Conservation (phyloP, 257 asterid species). For the Leptodermis oblonga region DNA sequence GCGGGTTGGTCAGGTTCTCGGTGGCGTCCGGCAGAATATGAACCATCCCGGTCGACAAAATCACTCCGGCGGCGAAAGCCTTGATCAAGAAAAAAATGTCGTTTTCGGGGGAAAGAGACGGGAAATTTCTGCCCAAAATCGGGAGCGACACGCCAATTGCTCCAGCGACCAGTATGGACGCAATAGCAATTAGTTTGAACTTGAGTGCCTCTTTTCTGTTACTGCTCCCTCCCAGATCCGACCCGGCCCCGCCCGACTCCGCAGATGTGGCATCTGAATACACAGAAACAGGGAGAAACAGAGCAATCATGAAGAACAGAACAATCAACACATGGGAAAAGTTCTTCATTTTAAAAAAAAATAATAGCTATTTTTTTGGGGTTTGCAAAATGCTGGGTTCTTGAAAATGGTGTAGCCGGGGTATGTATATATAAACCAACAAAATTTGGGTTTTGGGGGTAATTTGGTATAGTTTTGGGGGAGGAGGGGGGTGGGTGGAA, state of each 20-base stretch:
- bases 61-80: slow-evolving; percentile 30
- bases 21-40: slow-evolving; percentile 28
- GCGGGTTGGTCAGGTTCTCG: slow-evolving; percentile 13
- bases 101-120: slow-evolving; percentile 20
- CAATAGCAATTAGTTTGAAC: slow-evolving; percentile 22
- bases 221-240: slow-evolving; percentile 1
- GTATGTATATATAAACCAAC: background rate
- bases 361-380: too few species aligned
- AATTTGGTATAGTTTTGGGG: background rate
- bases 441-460: background rate
- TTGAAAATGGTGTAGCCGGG: background rate
- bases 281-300: background rate
- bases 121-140: slow-evolving; percentile 15
- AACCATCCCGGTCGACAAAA: slow-evolving; percentile 23
- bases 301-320: background rate
- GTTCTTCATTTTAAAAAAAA: background rate
- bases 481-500: background rate
- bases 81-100: slow-evolving; percentile 22
- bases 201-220: slow-evolving; percentile 17
- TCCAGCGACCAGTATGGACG: slow-evolving; percentile 20
- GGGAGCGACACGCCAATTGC: slow-evolving; percentile 26
- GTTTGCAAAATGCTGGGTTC: background rate
- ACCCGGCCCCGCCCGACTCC: background rate
- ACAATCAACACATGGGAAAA: background rate
- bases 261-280: slow-evolving; percentile 11